Percentiles rank a stretch among this genome's conserved stretches.
Evolutionary conservation across 306 rosid genomes (phyloP).

Genomic region (Acacia melanoxylon): DNA sequence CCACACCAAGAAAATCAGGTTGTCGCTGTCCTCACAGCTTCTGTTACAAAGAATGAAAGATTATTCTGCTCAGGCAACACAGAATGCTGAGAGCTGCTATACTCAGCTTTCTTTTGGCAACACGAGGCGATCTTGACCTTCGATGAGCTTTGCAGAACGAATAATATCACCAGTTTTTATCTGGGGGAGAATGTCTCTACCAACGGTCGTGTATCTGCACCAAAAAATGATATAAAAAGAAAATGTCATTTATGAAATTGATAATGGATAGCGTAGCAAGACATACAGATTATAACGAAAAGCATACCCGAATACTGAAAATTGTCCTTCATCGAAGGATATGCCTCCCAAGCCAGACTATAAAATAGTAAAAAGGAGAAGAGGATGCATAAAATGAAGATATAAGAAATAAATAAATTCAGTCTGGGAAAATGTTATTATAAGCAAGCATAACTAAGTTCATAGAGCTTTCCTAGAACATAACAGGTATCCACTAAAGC

Average conservation of each 20-base stretch:
- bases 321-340: conserved; percentile 97
- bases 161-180: conserved; percentile 84
- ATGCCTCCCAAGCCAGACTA: conserved; percentile 98
- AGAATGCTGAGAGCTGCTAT: conserved; percentile 18
- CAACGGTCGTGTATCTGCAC: conserved; percentile 69
- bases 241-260: background rate
- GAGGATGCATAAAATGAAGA: background rate
- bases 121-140: conserved; percentile 79
- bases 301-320: conserved; percentile 87
- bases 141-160: conserved; percentile 73
- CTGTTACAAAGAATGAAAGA: conserved; percentile 46
- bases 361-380: conserved; percentile 10
- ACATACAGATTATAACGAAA: background rate
- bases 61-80: conserved; percentile 4
- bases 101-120: conserved; percentile 65
- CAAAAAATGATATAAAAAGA: background rate
- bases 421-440: background rate
- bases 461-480: background rate
- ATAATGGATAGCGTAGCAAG: background rate
- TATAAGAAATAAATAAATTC: background rate
- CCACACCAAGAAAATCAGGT: conserved; percentile 59
- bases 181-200: conserved; percentile 85
- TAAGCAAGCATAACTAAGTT: conserved; percentile 1
- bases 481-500: conserved; percentile 2
- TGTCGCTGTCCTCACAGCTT: conserved; percentile 29